Conservation (phyloP, 495 filamentous ascomycete species). For the Talaromyces liani region DNA sequence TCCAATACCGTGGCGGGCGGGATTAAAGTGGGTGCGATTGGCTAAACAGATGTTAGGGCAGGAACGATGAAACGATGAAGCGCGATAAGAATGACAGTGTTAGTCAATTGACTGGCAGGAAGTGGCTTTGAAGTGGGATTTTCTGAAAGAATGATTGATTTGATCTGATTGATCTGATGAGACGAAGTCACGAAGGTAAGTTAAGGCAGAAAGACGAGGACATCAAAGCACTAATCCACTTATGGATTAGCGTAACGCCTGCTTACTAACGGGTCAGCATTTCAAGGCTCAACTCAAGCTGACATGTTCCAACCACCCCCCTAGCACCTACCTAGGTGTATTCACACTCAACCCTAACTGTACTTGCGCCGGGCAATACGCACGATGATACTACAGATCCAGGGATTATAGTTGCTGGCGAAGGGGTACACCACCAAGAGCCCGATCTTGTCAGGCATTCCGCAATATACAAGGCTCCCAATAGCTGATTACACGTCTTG, state of each 20-base stretch:
- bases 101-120: not conserved
- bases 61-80: not conserved
- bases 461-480: not conserved
- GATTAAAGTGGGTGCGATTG: not conserved
- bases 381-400: not conserved
- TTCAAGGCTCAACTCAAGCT: not conserved
- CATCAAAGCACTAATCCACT: no score
- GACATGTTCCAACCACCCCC: not conserved
- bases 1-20: not conserved
- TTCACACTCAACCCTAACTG: no score
- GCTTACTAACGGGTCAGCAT: not conserved
- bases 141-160: not conserved
- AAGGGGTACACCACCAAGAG: no score
- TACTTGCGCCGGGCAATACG: not conserved
- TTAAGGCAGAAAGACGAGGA: no score
- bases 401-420: not conserved
- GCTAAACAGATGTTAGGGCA: not conserved
- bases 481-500: not conserved
- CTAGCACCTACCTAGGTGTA: no score
- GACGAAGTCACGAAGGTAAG: no score
- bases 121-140: no score
- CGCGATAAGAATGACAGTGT: not conserved
- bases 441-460: not conserved
- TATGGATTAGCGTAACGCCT: not conserved
- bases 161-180: not conserved